Base-by-base conservation (phyloP, 1,139 yeast species). In the Debaryomyces coudertii region DNA sequence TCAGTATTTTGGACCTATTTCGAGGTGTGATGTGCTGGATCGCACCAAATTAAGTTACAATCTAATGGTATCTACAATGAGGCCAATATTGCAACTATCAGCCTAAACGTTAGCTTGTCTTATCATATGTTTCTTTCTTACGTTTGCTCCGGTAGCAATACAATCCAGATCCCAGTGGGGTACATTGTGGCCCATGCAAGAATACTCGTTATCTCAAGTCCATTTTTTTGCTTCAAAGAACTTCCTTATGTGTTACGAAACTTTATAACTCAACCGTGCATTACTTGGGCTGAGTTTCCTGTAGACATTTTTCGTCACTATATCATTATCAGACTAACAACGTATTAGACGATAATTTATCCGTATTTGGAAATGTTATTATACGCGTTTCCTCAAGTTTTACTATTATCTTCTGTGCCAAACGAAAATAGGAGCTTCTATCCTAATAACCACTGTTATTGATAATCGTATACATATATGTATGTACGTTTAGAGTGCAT, bases 321-420 rank as follows among this genome's bases (percentile, higher is more conserved):
- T 23, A 18, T 18, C 16, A 12, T 24, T 22, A 34, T 11, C 1
- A n/a, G 22, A 20, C 20, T 16, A 18, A 20, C 23, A 22, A 22
- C 14, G 14, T 28, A 28, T 27, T 15, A 9, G 20, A 9, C 7
- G 5, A 12, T 9, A 36, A 25, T 40, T 40, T 40, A 14, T 33
- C 43, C 43, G 24, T 14, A 11, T 33, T 25, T 12, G 39, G 43
- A 23, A 27, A 40, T 11, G 18, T 33, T 16, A 40, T 40, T 40
- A 33, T 28, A 40, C 43, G 43, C 43, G 43, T 34, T 33, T 33
- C 20, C 23, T 20, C 24, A 15, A 11, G n/a, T 5, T 23, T 27
- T 20, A 31, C 28, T 12, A 22, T 24, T 31, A 15, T 24, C 36
- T 16, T 27, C 43, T 8, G 36, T 7, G 18, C 15, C 11, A 5